Percentiles rank a stretch among this genome's conserved stretches.
Evolutionary conservation across 768 basidiomycete genomes (phyloP).

Genomic region (Russula sp.): DNA sequence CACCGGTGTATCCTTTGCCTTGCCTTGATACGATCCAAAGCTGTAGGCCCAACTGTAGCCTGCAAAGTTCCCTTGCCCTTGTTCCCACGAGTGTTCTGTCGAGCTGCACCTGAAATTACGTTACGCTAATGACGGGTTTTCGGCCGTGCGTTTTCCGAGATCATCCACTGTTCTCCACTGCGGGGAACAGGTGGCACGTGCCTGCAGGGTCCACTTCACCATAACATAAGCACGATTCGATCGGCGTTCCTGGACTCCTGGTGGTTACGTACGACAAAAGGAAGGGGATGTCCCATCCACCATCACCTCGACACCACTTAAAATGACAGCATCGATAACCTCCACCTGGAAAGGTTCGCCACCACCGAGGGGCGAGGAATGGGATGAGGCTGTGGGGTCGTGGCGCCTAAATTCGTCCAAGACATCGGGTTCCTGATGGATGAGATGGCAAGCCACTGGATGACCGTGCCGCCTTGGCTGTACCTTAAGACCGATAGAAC

Average conservation of each 20-base stretch:
- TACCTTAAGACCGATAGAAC: neutral
- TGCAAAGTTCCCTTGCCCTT: too few species aligned
- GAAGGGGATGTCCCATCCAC: too few species aligned
- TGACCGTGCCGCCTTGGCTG: too few species aligned
- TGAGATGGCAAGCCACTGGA: too few species aligned
- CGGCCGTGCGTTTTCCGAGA: neutral
- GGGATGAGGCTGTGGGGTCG: neutral
- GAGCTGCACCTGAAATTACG: too few species aligned
- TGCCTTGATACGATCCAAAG: too few species aligned
- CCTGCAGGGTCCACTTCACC: slow-evolving; percentile 2
- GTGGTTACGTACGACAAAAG: too few species aligned
- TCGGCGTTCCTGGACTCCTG: neutral
- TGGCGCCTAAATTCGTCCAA: neutral
- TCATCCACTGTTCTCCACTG: neutral
- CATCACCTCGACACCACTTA: too few species aligned
- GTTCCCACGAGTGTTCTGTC: too few species aligned
- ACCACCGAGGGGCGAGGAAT: neutral
- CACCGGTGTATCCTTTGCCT: too few species aligned
- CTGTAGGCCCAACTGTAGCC: too few species aligned
- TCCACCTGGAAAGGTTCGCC: neutral
- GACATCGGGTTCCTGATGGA: neutral
- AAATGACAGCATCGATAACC: too few species aligned
- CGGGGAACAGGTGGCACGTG: neutral
- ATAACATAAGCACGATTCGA: neutral
- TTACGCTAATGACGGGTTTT: neutral